Percentiles rank a stretch among this genome's conserved stretches.
Conservation (phyloP, 2,329 filamentous ascomycete genomes). For the Exophiala oligosperma region DNA sequence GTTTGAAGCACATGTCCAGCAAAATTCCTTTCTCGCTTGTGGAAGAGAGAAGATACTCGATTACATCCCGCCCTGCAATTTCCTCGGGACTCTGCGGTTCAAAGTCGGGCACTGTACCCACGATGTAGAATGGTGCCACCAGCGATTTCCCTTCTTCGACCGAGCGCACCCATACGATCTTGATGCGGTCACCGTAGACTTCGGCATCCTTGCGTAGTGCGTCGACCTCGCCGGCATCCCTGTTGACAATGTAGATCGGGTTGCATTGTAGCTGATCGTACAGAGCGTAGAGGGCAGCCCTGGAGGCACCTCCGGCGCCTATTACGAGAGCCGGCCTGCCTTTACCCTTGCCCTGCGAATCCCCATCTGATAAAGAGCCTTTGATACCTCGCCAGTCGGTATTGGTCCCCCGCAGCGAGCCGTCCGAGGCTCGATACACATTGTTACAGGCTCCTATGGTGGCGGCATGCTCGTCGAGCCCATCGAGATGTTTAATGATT, state of each 20-base stretch:
- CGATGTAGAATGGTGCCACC: constrained; percentile 36
- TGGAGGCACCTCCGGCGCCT: constrained; percentile 44
- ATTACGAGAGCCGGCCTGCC: constrained; percentile 38
- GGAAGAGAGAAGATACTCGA: constrained; percentile 33
- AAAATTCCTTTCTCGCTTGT: constrained; percentile 35
- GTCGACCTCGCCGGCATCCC: constrained; percentile 34
- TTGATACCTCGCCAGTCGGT: constrained; percentile 47
- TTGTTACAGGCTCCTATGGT: constrained; percentile 38
- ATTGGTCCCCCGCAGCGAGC: constrained; percentile 40
- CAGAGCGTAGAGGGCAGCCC: constrained; percentile 42
- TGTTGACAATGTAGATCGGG: constrained; percentile 40
- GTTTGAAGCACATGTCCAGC: constrained; percentile 48
- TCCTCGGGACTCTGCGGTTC: constrained; percentile 36
- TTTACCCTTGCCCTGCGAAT: constrained; percentile 18
- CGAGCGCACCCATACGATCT: constrained; percentile 34
- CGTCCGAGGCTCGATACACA: constrained; percentile 24
- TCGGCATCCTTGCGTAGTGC: constrained; percentile 32
- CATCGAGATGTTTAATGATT: constrained; percentile 35
- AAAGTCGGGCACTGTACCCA: constrained; percentile 42
- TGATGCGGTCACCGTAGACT: background rate
- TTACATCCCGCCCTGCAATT: constrained; percentile 28
- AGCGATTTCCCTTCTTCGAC: constrained; percentile 31
- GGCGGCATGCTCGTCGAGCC: constrained; percentile 37
- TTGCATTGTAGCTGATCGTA: constrained; percentile 31
- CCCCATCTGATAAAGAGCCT: constrained; percentile 33